Conservation (phyloP, 1,139 yeast genomes). For the Zygoascus hellenicus region DNA sequence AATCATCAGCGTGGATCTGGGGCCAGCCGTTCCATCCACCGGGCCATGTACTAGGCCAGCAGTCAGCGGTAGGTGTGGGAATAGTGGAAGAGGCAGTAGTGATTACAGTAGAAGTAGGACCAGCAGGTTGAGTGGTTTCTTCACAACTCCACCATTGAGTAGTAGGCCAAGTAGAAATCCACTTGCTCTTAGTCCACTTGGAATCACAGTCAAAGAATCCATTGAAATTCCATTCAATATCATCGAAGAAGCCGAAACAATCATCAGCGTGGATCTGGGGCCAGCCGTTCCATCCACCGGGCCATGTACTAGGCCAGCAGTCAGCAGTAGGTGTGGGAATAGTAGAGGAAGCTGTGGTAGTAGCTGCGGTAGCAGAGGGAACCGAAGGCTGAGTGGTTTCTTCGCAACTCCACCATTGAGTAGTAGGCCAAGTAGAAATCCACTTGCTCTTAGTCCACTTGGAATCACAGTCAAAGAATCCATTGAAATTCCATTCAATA, state of each 20-base stretch:
- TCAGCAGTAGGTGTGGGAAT: background rate
- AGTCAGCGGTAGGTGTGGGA: slow-evolving; percentile 3
- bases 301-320: slow-evolving; percentile 9
- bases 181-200: background rate
- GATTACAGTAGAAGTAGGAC: background rate
- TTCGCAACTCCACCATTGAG: slow-evolving; percentile 6
- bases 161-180: slow-evolving; percentile 6
- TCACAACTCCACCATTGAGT: slow-evolving; percentile 8
- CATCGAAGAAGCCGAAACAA: slow-evolving; percentile 8
- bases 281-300: slow-evolving; percentile 7
- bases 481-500: slow-evolving; percentile 7
- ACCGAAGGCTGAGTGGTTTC: background rate
- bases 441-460: slow-evolving; percentile 1
- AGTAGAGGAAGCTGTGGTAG: slow-evolving; percentile 8
- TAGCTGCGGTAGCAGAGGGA: background rate
- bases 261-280: slow-evolving; percentile 12
- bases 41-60: slow-evolving; percentile 7
- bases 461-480: background rate
- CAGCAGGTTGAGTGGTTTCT: background rate
- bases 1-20: slow-evolving; percentile 12
- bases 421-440: slow-evolving; percentile 6
- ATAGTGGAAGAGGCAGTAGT: slow-evolving; percentile 3
- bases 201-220: background rate
- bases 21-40: slow-evolving; percentile 4
- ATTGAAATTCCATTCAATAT: slow-evolving; percentile 6